Evolutionary conservation across 495 filamentous ascomycete species (phyloP).

Genomic region (Neurospora sp.): DNA sequence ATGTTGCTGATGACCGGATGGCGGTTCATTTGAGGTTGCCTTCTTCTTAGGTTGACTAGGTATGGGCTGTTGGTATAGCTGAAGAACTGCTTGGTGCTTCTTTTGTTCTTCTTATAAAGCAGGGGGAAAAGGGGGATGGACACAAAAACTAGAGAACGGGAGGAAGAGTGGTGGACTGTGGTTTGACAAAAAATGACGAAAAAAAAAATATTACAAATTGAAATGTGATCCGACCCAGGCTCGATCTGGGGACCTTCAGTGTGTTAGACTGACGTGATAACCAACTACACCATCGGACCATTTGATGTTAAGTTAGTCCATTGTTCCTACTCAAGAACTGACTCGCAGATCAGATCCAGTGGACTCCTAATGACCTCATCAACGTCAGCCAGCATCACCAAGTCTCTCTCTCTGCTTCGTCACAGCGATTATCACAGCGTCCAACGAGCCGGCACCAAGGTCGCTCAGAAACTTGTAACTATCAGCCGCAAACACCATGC

Average conservation of each 20-base stretch:
- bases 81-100: no score
- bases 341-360: neutral
- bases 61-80: no score
- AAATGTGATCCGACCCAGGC: neutral
- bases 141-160: neutral
- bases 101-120: no score
- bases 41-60: neutral
- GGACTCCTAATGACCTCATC: no score
- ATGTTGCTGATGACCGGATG: neutral
- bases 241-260: neutral
- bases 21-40: neutral
- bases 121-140: no score
- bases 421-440: no score
- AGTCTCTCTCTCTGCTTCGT: no score
- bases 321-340: neutral
- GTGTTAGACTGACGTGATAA: neutral
- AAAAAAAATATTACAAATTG: neutral
- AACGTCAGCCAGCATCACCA: no score
- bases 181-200: neutral
- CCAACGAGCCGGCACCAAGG: no score
- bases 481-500: no score
- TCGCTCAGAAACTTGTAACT: no score
- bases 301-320: rapidly evolving
- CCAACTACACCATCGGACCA: neutral
- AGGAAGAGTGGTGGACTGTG: no score